Percentiles rank a stretch among this genome's conserved stretches.
Evolutionary conservation across 192 early-diverging fungal species (phyloP).

Genomic region (Diversispora epigaea): DNA sequence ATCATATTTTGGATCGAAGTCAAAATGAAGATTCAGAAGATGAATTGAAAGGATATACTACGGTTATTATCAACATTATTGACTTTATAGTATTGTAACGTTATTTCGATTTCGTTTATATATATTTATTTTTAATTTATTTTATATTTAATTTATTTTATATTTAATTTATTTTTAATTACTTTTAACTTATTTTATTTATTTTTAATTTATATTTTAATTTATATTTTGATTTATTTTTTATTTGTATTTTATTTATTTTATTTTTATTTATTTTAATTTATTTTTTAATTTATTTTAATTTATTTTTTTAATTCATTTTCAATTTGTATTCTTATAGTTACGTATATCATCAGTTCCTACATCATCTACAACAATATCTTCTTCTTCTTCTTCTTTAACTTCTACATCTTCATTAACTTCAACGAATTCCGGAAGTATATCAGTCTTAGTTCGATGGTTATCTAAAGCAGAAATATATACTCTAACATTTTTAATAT

Average conservation of each 20-base stretch:
- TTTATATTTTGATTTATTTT: background rate
- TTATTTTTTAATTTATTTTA: background rate
- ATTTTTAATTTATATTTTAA: background rate
- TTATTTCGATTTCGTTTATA: background rate
- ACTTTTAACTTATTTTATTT: background rate
- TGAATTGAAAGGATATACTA: constrained; percentile 31
- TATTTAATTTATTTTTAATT: background rate
- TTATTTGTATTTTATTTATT: background rate
- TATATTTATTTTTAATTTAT: background rate
- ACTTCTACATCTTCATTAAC: background rate
- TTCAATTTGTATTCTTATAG: background rate
- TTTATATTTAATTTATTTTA: background rate
- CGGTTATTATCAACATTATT: constrained; percentile 9
- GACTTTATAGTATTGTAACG: background rate
- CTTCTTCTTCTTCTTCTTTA: background rate
- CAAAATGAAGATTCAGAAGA: constrained; percentile 8
- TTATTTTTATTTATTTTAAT: no score
- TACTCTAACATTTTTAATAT: constrained; percentile 31
- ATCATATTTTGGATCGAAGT: constrained; percentile 28
- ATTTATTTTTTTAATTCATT: background rate
- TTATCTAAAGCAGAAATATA: constrained; percentile 34
- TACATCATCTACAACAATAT: background rate
- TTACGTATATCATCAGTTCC: constrained; percentile 26
- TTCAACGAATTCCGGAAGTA: background rate
- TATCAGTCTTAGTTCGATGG: constrained; percentile 30